Conservation (phyloP, 2,329 filamentous ascomycete genomes). For the Botrytis deweyae region DNA sequence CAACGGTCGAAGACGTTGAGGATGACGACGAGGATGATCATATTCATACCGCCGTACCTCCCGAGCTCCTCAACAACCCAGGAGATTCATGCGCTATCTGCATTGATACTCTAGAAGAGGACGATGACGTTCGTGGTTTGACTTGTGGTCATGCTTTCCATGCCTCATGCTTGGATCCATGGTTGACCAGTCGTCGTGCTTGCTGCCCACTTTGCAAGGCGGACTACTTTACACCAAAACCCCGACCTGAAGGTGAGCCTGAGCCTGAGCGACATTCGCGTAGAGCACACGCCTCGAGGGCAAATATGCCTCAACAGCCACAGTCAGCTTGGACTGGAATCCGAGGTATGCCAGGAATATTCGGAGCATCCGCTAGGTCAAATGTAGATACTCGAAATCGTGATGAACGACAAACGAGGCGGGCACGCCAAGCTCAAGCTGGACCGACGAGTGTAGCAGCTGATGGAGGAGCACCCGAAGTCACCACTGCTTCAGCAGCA, state of each 20-base stretch:
- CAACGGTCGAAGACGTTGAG: slow-evolving; percentile 48
- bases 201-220: slow-evolving; percentile 98
- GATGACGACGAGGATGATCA: slow-evolving; percentile 75
- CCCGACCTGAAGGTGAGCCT: slow-evolving; percentile 54
- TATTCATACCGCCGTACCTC: slow-evolving; percentile 77
- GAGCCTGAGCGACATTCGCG: slow-evolving; percentile 35
- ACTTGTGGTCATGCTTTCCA: slow-evolving; percentile 99
- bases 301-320: slow-evolving; percentile 35
- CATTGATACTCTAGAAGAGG: slow-evolving; percentile 88
- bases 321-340: slow-evolving; percentile 35
- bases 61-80: slow-evolving; percentile 75
- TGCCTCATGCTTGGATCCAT: slow-evolving; percentile 91
- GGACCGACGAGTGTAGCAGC: slow-evolving; percentile 5
- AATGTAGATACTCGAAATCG: slow-evolving; percentile 8
- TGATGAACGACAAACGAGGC: background rate
- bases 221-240: slow-evolving; percentile 95
- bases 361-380: slow-evolving; percentile 20
- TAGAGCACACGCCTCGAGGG: slow-evolving; percentile 26
- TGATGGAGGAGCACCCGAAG: slow-evolving; percentile 16
- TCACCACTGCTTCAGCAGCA: slow-evolving; percentile 19
- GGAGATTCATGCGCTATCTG: slow-evolving; percentile 97
- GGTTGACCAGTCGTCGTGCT: slow-evolving; percentile 89
- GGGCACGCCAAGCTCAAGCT: slow-evolving; percentile 14
- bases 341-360: slow-evolving; percentile 33
- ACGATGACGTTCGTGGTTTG: slow-evolving; percentile 90